Evolutionary conservation across 1,139 yeast species (phyloP), one percentile per base, ranked within the genome.

Genomic region (Yamadazyma triangularis): DNA sequence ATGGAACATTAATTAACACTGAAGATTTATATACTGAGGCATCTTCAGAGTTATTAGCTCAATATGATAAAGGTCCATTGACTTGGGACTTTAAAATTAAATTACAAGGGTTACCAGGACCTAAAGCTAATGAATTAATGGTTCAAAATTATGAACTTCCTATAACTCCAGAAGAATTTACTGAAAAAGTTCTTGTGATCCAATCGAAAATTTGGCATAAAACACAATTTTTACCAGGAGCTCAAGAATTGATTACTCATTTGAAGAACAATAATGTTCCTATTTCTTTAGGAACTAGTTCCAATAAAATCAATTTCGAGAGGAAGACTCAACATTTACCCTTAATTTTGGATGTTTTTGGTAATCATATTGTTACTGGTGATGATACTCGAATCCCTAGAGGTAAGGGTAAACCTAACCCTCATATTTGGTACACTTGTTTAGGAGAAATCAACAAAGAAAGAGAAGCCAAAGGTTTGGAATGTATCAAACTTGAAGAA

Each of bases 231-330:
- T 58, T 91, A 46, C 96, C 96, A 1, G 98, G 98, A 5, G 96
- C 95, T 0, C 50, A 67, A 29, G 88, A 82, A 41, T 60, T 91
- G 32, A 52, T 91, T 26, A 44, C 66, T 29, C 60, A 73, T 40
- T 63, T 89, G 38, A 54, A 47, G 41, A 47, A 41, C 13, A 60
- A 64, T 7, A 54, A 65, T 2, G 56, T 89, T 18, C 97, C 97
- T 2, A 73, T 88, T 41, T 96, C 95, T 1, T 69, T 91, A 33
- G 96, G 96, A n/a, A 89, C 97, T 2, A 84, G 95, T 8, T 86
- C 96, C 2, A 73, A 74, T 44, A 58, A 51, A 15, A 50, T 55
- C 25, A 86, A 83, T 47, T 88, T 62, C 49, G 54, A 65, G 15
- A 60, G 74, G 34, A 91, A 91, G 53, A 87, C 96, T 0, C 58